A percentile compares a stretch with the other conserved stretches of the same genome.
phyloP scores from a whole-genome alignment of 306 rosid genomes.

The cucumber (Cucumis sativus) region Cucumber_9930_V3 NC_026661.2:19590001-19590500 shows the following conservation, averaged over 20 bases:
- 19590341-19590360: slow-evolving; percentile 85
- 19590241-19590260: slow-evolving; percentile 66
- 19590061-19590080: slow-evolving; percentile 30
- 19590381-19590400: slow-evolving; percentile 53
- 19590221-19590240: slow-evolving; percentile 62
- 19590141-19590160: slow-evolving; percentile 81
- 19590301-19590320: slow-evolving; percentile 59
- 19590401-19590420: slow-evolving; percentile 72
- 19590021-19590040: slow-evolving; percentile 72
- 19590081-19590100: slow-evolving; percentile 32
- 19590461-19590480: slow-evolving; percentile 42
- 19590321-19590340: slow-evolving; percentile 96
- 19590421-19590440: slow-evolving; percentile 54
- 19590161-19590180: slow-evolving; percentile 55
- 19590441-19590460: slow-evolving; percentile 92
- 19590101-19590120: slow-evolving; percentile 32
- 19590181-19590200: slow-evolving; percentile 41
- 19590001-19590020: slow-evolving; percentile 46
- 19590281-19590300: slow-evolving; percentile 67
- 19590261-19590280: slow-evolving; percentile 62
- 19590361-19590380: slow-evolving; percentile 90
- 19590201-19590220: slow-evolving; percentile 64
- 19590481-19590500: neutral
- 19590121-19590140: slow-evolving; percentile 47
- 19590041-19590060: slow-evolving; percentile 63